Evolutionary conservation across 306 rosid species (phyloP).

Genomic region (Urtica urens): DNA sequence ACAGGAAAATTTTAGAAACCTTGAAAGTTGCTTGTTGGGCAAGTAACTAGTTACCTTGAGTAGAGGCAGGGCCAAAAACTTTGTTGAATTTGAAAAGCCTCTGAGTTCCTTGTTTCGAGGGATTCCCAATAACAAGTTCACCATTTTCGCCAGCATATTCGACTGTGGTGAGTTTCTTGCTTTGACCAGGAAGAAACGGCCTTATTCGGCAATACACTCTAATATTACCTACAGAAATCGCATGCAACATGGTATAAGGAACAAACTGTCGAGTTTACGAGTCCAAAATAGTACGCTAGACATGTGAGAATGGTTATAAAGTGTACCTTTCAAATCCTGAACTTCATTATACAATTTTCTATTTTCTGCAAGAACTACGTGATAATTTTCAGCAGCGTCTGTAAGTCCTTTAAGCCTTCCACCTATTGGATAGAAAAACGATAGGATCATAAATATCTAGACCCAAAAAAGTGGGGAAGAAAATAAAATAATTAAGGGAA

Average conservation of each 20-base stretch:
- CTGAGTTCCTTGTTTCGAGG: constrained; percentile 77
- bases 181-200: constrained; percentile 96
- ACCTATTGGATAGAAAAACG: constrained; percentile 24
- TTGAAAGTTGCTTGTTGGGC: constrained; percentile 6
- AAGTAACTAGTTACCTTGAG: constrained; percentile 54
- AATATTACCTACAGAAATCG: constrained; percentile 57
- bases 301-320: background rate
- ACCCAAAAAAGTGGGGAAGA: background rate
- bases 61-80: constrained; percentile 73
- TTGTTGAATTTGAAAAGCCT: constrained; percentile 81
- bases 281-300: background rate
- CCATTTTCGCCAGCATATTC: constrained; percentile 90
- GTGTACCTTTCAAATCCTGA: constrained; percentile 87
- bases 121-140: constrained; percentile 68
- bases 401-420: constrained; percentile 67
- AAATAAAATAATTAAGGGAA: background rate
- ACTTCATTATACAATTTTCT: constrained; percentile 87
- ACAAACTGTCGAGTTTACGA: constrained; percentile 4
- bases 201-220: constrained; percentile 94
- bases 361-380: constrained; percentile 69
- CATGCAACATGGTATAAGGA: constrained; percentile 12
- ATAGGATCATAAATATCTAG: constrained; percentile 12
- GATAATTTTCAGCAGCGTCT: constrained; percentile 87
- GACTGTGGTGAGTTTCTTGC: constrained; percentile 54
- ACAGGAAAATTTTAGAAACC: background rate